A percentile compares a stretch with the other conserved stretches of the same genome.
These are phyloP conservation scores for Leptographium wingfieldii DNA, from an alignment of 2,329 filamentous ascomycete genomes.

Conservation along the genomic window DNA sequence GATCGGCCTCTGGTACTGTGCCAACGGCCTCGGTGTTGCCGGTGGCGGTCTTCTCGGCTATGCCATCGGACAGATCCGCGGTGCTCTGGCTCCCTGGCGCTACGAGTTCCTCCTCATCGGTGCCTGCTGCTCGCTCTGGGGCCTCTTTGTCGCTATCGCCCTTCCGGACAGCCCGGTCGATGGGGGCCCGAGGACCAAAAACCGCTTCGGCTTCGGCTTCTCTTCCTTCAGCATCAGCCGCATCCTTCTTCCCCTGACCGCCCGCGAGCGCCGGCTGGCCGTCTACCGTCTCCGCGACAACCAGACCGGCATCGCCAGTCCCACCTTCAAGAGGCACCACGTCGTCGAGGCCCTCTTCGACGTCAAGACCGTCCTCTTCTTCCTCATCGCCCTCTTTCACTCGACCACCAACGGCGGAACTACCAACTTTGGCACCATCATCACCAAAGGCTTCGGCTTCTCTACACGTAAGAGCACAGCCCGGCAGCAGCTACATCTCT, in stretches of 20 bases:
- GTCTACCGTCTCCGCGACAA: constrained; percentile 39
- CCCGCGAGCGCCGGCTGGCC: constrained; percentile 41
- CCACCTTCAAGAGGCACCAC: constrained; percentile 32
- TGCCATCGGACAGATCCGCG: constrained; percentile 44
- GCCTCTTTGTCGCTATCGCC: constrained; percentile 39
- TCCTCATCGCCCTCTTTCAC: constrained; percentile 19
- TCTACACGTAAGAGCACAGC: no score
- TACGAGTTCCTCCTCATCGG: constrained; percentile 51
- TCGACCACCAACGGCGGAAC: neutral
- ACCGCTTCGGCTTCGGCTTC: no score
- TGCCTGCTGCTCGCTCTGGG: constrained; percentile 41
- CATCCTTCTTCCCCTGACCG: constrained; percentile 24
- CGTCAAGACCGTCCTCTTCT: constrained; percentile 46
- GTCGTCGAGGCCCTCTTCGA: constrained; percentile 34
- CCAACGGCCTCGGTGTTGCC: constrained; percentile 46
- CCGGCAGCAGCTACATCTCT: no score
- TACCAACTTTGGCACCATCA: neutral
- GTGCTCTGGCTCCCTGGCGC: constrained; percentile 36
- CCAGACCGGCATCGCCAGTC: constrained; percentile 40
- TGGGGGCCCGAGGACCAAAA: constrained; percentile 30
- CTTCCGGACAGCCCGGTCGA: constrained; percentile 49
- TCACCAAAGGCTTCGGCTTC: neutral
- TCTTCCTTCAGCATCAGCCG: no score
- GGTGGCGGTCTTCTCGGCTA: constrained; percentile 47
- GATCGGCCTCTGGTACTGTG: constrained; percentile 40